A percentile compares a stretch with the other conserved stretches of the same genome.
These are phyloP conservation scores for Vitis hybrid DNA, from an alignment of 177 flowering plant species.

Conservation along the genomic window DNA sequence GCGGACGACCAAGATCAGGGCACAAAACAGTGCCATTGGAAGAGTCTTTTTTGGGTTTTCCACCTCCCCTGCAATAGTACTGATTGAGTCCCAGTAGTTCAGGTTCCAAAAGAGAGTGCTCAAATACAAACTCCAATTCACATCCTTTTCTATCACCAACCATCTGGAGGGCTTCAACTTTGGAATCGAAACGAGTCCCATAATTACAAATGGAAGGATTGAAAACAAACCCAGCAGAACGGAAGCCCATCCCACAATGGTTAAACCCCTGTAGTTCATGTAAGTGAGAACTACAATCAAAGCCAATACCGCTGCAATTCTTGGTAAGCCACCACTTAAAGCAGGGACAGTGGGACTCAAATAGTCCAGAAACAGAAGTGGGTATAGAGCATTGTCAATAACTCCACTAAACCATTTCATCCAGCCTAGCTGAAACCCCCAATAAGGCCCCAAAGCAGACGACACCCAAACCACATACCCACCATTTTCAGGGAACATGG, in stretches of 20 bases:
- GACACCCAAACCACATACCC: too few relatives aligned
- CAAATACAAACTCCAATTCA: conserved; percentile 19
- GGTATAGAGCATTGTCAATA: too few relatives aligned
- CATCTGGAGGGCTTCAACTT: conserved; percentile 15
- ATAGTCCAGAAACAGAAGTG: conserved; percentile 17
- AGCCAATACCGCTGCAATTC: conserved; percentile 6
- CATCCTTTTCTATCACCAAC: conserved; percentile 14
- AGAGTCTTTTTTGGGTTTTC: background rate
- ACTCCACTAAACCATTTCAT: too few relatives aligned
- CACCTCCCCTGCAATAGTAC: conserved; percentile 19
- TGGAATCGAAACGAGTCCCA: conserved; percentile 19
- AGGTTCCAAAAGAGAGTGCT: conserved; percentile 23
- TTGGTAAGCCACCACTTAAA: conserved; percentile 10
- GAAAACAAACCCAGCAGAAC: conserved; percentile 17
- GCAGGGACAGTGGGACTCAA: conserved; percentile 16
- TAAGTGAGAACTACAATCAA: conserved; percentile 13
- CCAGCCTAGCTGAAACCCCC: too few relatives aligned
- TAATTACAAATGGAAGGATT: conserved; percentile 17
- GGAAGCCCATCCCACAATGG: conserved; percentile 3
- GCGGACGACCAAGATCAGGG: conserved; percentile 18
- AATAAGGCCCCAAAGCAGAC: too few relatives aligned
- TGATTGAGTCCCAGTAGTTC: conserved; percentile 21
- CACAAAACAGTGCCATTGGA: conserved; percentile 17
- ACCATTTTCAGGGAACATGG: too few relatives aligned
- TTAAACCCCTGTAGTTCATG: too few relatives aligned